Base-by-base conservation (phyloP, 75 land plant species). In the Sequoiadendron giganteum region DNA sequence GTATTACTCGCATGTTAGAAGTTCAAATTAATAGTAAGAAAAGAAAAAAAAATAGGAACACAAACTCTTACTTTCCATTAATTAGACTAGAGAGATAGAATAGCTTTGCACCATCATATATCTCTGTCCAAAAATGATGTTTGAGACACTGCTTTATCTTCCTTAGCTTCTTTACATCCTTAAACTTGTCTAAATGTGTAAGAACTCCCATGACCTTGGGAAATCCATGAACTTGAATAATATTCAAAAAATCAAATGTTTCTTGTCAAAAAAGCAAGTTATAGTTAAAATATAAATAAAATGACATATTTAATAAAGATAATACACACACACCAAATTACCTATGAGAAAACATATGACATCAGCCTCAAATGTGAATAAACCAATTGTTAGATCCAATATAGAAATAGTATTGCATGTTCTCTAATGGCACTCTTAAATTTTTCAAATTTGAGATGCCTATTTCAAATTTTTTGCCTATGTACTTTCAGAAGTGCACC, bases 121-220 rank as follows among this genome's bases (percentile, higher is more conserved):
- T 96, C 86, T 98, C 99, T 25, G 97, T 96, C 99, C 99, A 97
- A 87, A 98, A 98, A 28, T 99, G 97, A 90, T 96, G 97, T 87
- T 98, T 98, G 42, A 98, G 93, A 43, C 93, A 95, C 89, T 97
- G 94, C 92, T 98, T 98, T 68, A 97, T 97, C 90, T 97, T 98
- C 85, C 94, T 94, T 82, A 98, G 89, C 78, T 94, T 95, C 89
- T 95, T 97, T 30, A 89, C 96, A 91, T 98, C 99, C 91, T 97
- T 96, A 84, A 97, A 97, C 83, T 92, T 90, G 86, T 98, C 99
- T 52, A 98, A 92, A 90, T 98, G 97, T 52, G 99, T 98, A 32
- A 98, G 95, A 49, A 98, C 99, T 25, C 99, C 99, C 99, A 98
- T 98, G 45, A 98, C 96, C 79, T 91, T 95, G n/a, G 99, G 99